These are phyloP conservation scores for Ceratocystis variospora DNA, from an alignment of 2,329 filamentous ascomycete genomes.

Conservation along the genomic window DNA sequence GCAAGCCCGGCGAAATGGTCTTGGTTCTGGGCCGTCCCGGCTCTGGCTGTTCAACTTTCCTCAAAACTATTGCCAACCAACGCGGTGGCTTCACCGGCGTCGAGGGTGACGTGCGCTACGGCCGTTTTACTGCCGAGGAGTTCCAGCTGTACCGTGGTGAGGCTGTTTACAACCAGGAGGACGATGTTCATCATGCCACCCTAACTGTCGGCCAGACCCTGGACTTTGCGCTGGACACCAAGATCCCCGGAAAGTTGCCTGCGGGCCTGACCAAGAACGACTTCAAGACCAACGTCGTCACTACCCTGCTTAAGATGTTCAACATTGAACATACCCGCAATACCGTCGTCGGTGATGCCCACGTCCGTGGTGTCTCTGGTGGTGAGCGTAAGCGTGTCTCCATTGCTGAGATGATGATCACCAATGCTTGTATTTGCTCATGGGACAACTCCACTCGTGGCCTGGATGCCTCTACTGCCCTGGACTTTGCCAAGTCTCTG, in stretches of 20 bases:
- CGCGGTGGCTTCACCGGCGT: constrained; percentile 42
- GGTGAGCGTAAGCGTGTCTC: constrained; percentile 69
- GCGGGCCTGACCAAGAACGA: constrained; percentile 56
- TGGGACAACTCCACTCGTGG: constrained; percentile 67
- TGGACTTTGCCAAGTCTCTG: constrained; percentile 55
- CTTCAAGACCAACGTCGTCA: constrained; percentile 64
- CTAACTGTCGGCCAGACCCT: constrained; percentile 80
- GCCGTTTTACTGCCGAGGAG: constrained; percentile 54
- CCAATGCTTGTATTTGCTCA: constrained; percentile 54
- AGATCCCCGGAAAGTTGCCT: constrained; percentile 68
- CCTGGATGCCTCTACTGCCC: constrained; percentile 52
- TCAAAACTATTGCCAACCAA: constrained; percentile 56
- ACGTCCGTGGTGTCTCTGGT: constrained; percentile 66
- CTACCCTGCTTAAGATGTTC: constrained; percentile 75
- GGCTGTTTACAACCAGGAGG: constrained; percentile 74
- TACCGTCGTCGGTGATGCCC: constrained; percentile 72
- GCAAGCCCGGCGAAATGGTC: constrained; percentile 76
- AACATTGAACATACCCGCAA: constrained; percentile 80
- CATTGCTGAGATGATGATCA: constrained; percentile 72
- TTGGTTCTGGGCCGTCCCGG: constrained; percentile 68
- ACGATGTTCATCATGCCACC: constrained; percentile 73
- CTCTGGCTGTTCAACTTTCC: constrained; percentile 55
- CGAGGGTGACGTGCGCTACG: constrained; percentile 60
- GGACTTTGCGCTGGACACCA: constrained; percentile 70
- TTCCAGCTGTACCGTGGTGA: constrained; percentile 69